A percentile compares a stretch with the other conserved stretches of the same genome.
Evolutionary conservation across 2,329 filamentous ascomycete species (phyloP).

Genomic region (Tolypocladium guangdongense): DNA sequence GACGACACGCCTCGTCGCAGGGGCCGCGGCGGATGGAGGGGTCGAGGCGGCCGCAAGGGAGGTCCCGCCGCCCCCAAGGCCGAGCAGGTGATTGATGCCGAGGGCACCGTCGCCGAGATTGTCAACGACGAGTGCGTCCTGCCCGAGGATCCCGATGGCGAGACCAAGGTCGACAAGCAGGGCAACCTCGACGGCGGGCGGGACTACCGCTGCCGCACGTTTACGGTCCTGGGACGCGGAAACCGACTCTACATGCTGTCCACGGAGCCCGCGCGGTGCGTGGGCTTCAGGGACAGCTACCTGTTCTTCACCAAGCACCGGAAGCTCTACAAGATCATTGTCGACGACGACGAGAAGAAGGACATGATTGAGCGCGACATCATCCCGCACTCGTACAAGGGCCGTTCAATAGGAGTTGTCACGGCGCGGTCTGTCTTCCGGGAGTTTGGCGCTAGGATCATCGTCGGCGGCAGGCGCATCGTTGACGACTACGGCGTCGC

Average conservation of each 20-base stretch:
- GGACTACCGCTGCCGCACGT: conserved; percentile 92
- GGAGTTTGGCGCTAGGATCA: conserved; percentile 88
- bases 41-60: conserved; percentile 54
- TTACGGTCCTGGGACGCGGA: conserved; percentile 76
- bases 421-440: conserved; percentile 94
- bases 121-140: conserved; percentile 85
- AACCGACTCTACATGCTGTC: conserved; percentile 95
- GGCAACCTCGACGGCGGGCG: conserved; percentile 74
- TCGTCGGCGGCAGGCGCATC: conserved; percentile 80
- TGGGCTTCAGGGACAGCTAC: conserved; percentile 95
- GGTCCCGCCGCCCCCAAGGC: conserved; percentile 65
- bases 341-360: conserved; percentile 92
- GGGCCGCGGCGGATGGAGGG: conserved; percentile 61
- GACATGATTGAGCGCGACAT: conserved; percentile 93
- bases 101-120: conserved; percentile 85
- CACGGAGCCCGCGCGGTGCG: conserved; percentile 90
- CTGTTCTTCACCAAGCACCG: conserved; percentile 98
- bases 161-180: conserved; percentile 85
- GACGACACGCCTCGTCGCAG: conserved; percentile 50
- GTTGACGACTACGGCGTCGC: conserved; percentile 82
- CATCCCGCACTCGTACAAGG: conserved; percentile 97
- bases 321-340: conserved; percentile 94
- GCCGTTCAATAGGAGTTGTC: conserved; percentile 90
- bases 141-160: conserved; percentile 77
- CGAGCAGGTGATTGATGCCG: conserved; percentile 81